Base-by-base conservation (phyloP, 2,329 filamentous ascomycete genomes). In the Penicillium fuscoglaucum region DNA sequence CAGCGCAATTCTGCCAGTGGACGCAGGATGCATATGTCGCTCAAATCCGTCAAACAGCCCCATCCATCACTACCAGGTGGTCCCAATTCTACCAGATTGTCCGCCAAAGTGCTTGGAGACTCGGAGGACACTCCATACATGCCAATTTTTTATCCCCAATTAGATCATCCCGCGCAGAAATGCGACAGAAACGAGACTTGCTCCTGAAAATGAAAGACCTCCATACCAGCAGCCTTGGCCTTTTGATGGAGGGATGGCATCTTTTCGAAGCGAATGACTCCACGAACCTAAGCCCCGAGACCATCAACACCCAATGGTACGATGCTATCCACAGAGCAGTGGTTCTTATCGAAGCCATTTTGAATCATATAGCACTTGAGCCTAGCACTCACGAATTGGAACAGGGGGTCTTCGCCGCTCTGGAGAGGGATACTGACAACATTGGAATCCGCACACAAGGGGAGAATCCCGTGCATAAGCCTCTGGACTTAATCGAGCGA, bases 201-300 rank as follows among this genome's bases (percentile, higher is more conserved):
- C 80, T 98, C 50, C 88, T 84, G 68, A 86, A 85, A 66, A 80
- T 96, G 63, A 85, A 90, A 47, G 85, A 93, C 69, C 86, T 93
- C 74, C 92, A 91, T 55, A 91, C 93, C 1, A 93, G 90, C 68
- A 90, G 91, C 1, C 81, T 98, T 4, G 95, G 95, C 17, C 85
- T 97, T 5, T 79, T 99, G 28, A 87, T 97, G 66, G 91, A 93
- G 55, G 91, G 96, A 71, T 92, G 90, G 3, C 79, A 97, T 48
- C 87, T 86, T 50, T 87, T 90, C 66, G 83, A 83, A 44, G 79
- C 83, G 21, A 82, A 82, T 17, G 84, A 87, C 41, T 82, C 85
- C 41, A 79, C 81, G 52, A 78, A 78, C 19, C 76, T 80, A 55
- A 73, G 76, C 35, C 77, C 80, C 54, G 70, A 31, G 33, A 48